These are phyloP conservation scores for Sphagnurus paluster DNA, from an alignment of 1,284 basidiomycete species.

Conservation along the genomic window DNA sequence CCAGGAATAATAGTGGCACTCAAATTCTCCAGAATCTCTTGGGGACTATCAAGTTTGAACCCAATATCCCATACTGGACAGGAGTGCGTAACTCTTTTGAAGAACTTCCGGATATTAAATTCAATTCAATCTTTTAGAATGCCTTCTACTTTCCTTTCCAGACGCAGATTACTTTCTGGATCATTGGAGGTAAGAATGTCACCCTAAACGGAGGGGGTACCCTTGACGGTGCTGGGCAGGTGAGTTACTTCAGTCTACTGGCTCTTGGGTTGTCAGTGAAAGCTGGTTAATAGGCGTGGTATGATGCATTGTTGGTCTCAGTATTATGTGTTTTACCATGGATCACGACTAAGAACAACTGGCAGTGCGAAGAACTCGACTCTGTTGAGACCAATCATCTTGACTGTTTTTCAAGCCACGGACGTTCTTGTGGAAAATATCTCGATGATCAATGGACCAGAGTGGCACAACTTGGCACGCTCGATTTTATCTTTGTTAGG, in stretches of 20 bases:
- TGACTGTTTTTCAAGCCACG: constrained; percentile 58
- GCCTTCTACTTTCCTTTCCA: constrained; percentile 57
- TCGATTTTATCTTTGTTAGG: not conserved
- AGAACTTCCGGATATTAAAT: not conserved
- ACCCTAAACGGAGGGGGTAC: constrained; percentile 58
- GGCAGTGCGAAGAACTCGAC: constrained; percentile 41
- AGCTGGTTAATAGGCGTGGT: constrained; percentile 44
- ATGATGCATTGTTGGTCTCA: constrained; percentile 53
- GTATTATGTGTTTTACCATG: not conserved
- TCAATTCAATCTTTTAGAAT: constrained; percentile 34
- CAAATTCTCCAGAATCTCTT: constrained; percentile 38
- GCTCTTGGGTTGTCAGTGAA: not conserved
- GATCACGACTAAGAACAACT: not conserved
- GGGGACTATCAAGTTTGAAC: constrained; percentile 52
- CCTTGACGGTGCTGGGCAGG: constrained; percentile 60
- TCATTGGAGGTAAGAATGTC: constrained; percentile 60
- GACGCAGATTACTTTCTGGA: constrained; percentile 61
- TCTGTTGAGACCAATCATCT: constrained; percentile 59
- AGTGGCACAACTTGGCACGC: constrained; percentile 53
- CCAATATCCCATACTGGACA: constrained; percentile 54
- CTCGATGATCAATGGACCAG: constrained; percentile 44
- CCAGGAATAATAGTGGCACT: not conserved
- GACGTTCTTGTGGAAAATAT: constrained; percentile 58
- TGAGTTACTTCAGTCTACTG: constrained; percentile 15
- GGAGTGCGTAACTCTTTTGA: constrained; percentile 31